Conservation (phyloP, 1,284 basidiomycete species). For the Ceratobasidium sp. region DNA sequence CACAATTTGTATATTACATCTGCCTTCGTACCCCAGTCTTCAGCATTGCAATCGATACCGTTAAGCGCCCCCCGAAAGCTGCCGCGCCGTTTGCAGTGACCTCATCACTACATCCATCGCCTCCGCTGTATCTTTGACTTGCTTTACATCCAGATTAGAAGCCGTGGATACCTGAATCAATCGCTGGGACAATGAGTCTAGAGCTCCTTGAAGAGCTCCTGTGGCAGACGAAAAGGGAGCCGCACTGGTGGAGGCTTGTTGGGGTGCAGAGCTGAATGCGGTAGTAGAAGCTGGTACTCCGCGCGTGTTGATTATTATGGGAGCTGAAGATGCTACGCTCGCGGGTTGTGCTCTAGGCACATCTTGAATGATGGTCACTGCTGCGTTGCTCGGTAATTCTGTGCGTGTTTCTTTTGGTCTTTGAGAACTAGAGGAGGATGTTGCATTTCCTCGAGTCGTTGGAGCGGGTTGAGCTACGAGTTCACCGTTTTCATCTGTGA, state of each 20-base stretch:
- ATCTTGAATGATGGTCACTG: not conserved
- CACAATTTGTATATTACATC: conserved; percentile 19
- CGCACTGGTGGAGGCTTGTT: conserved; percentile 52
- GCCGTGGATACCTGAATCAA: conserved; percentile 60
- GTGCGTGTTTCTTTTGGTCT: not conserved
- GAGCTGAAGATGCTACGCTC: not conserved
- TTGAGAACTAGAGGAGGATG: not conserved
- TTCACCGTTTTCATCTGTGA: conserved; percentile 47
- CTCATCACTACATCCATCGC: conserved; percentile 72
- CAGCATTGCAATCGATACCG: not conserved
- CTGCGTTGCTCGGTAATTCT: not conserved
- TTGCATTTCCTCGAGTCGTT: not conserved
- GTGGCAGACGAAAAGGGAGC: conserved; percentile 55
- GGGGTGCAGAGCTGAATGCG: not conserved
- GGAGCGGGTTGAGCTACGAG: conserved; percentile 14
- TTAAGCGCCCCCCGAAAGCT: conserved; percentile 53
- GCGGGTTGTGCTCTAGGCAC: not conserved
- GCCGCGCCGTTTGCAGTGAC: conserved; percentile 68
- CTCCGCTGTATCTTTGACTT: conserved; percentile 71
- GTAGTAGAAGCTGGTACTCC: not conserved
- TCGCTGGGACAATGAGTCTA: conserved; percentile 64
- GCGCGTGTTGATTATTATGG: not conserved
- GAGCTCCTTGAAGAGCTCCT: conserved; percentile 64
- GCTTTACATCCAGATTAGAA: conserved; percentile 59
- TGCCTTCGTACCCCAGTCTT: not conserved